Evolutionary conservation across 1,139 yeast species (phyloP).

Genomic region (Sugiyamaella sp.): DNA sequence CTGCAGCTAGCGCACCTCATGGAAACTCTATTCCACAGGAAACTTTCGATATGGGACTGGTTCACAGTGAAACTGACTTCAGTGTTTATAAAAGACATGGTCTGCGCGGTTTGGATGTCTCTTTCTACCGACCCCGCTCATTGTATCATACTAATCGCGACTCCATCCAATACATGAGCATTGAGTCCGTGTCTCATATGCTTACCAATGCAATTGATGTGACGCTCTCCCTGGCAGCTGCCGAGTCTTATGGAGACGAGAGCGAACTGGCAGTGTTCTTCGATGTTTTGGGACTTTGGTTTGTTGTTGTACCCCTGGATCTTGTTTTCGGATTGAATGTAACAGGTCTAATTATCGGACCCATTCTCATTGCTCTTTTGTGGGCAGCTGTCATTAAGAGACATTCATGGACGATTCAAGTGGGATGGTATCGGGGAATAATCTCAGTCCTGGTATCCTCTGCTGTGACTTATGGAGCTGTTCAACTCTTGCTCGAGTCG

Average conservation of each 20-base stretch:
- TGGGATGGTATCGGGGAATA: conserved; percentile 61
- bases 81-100: conserved; percentile 66
- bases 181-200: conserved; percentile 82
- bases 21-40: conserved; percentile 80
- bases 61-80: conserved; percentile 85
- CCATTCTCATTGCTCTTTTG: conserved; percentile 55
- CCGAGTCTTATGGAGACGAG: conserved; percentile 39
- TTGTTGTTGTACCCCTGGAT: conserved; percentile 57
- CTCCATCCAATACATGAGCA: conserved; percentile 63
- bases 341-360: conserved; percentile 55
- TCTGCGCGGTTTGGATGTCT: conserved; percentile 79
- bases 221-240: conserved; percentile 47
- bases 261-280: conserved; percentile 57
- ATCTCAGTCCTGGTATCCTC: conserved; percentile 53
- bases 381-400: conserved; percentile 52
- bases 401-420: conserved; percentile 33
- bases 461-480: conserved; percentile 45
- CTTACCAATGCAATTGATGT: conserved; percentile 68
- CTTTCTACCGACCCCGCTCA: conserved; percentile 75
- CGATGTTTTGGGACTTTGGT: conserved; percentile 59
- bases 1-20: conserved; percentile 59
- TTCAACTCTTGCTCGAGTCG: conserved; percentile 42
- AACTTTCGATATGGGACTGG: conserved; percentile 73
- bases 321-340: conserved; percentile 53
- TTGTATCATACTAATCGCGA: conserved; percentile 81